Conservation (phyloP, 2,329 filamentous ascomycete genomes). For the Penicillium olsonii region DNA sequence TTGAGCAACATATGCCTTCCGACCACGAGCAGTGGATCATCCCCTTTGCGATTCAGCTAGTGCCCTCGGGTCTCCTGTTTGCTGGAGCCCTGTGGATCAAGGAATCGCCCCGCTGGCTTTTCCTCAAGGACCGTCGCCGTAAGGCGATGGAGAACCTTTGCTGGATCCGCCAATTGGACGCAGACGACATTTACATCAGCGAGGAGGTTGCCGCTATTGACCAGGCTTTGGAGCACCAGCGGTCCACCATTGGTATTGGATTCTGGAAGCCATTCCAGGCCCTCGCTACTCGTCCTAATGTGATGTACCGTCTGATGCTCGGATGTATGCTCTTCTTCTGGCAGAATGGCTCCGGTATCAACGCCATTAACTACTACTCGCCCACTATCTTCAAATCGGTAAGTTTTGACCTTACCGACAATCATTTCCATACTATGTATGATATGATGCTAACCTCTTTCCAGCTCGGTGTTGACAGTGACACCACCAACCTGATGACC, state of each 20-base stretch:
- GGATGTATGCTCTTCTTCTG: constrained; percentile 75
- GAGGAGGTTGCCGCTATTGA: constrained; percentile 74
- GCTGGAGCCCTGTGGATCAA: constrained; percentile 62
- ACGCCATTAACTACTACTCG: constrained; percentile 77
- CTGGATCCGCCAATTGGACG: constrained; percentile 44
- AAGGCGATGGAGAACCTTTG: constrained; percentile 60
- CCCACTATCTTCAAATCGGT: constrained; percentile 62
- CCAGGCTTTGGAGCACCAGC: constrained; percentile 65
- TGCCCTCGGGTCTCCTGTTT: constrained; percentile 42
- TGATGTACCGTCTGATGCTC: constrained; percentile 73
- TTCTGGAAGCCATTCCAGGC: constrained; percentile 72
- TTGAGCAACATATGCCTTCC: constrained; percentile 36
- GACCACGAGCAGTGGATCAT: constrained; percentile 36
- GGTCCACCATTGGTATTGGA: constrained; percentile 63
- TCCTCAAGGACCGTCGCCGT: constrained; percentile 66
- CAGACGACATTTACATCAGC: constrained; percentile 61
- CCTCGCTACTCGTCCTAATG: constrained; percentile 54
- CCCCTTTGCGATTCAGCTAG: constrained; percentile 35
- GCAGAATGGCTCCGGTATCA: constrained; percentile 76
- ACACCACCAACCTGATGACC: constrained; percentile 63
- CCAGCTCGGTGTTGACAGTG: constrained; percentile 59
- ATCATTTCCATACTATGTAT: background rate
- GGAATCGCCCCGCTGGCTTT: constrained; percentile 67
- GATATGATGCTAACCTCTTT: constrained; percentile 9
- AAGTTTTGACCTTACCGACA: background rate